These are phyloP conservation scores for Pestalotiopsis sp. DNA, from an alignment of 2,329 filamentous ascomycete genomes.

Conservation along the genomic window DNA sequence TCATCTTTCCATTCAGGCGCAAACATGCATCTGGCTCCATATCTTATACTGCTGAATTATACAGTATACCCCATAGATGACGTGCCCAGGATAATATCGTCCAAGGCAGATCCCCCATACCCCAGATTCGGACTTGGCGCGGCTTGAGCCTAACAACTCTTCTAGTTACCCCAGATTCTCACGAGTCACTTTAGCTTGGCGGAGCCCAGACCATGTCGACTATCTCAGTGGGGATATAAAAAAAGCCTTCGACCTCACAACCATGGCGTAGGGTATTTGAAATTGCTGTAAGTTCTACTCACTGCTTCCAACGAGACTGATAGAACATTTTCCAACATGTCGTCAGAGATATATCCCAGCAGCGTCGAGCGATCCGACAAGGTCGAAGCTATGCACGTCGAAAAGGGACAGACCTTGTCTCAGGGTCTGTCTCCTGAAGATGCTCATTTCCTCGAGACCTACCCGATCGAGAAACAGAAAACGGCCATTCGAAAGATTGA, in stretches of 20 bases:
- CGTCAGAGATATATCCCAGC: background rate
- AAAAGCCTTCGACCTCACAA: background rate
- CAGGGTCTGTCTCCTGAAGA: conserved; percentile 25
- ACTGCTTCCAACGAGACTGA: background rate
- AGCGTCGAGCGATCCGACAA: background rate
- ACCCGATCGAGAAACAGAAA: conserved; percentile 31
- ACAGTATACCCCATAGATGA: background rate
- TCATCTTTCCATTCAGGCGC: background rate
- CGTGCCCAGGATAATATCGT: background rate
- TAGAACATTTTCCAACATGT: background rate
- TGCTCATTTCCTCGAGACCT: conserved; percentile 32
- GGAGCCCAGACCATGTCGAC: background rate
- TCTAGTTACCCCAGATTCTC: background rate
- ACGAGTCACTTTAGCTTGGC: background rate
- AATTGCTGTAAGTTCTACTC: background rate
- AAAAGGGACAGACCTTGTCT: background rate
- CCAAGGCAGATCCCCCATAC: background rate
- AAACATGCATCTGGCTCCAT: no score
- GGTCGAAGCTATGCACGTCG: background rate
- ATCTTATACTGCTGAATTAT: background rate
- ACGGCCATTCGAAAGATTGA: conserved; percentile 33
- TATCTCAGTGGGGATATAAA: background rate
- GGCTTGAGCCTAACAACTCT: background rate
- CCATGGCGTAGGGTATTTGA: background rate
- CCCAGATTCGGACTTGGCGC: background rate